A percentile compares a stretch with the other conserved stretches of the same genome.
Evolutionary conservation across 306 rosid species (phyloP).

Genomic region (Pyrus betulifolia): DNA sequence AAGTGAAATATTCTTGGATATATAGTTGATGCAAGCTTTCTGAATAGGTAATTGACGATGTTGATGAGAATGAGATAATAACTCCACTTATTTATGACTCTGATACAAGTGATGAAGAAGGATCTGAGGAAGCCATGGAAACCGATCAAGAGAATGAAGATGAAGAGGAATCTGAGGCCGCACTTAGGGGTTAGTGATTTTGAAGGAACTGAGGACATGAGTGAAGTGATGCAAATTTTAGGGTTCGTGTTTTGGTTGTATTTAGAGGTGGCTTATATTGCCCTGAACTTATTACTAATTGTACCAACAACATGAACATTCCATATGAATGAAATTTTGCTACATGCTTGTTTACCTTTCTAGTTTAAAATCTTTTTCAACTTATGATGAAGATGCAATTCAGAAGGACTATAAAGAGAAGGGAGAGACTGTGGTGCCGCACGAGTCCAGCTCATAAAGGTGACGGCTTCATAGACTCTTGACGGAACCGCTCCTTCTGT

Average conservation of each 20-base stretch:
- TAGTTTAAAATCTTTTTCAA: background rate
- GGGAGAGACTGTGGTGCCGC: background rate
- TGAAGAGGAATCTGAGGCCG: constrained; percentile 26
- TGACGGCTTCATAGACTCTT: too few relatives aligned
- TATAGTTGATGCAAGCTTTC: background rate
- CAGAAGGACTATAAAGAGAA: background rate
- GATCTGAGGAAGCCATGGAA: constrained; percentile 60
- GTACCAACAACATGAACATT: background rate
- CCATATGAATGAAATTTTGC: constrained; percentile 5
- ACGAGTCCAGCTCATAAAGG: too few relatives aligned
- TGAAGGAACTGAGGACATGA: constrained; percentile 43
- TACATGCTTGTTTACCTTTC: background rate
- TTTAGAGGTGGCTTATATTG: background rate
- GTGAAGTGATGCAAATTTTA: constrained; percentile 14
- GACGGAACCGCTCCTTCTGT: too few relatives aligned
- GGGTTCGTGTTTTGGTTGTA: background rate
- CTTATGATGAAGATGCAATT: background rate
- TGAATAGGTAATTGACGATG: constrained; percentile 49
- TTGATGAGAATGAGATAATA: constrained; percentile 23
- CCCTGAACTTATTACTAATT: background rate
- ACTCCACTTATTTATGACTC: constrained; percentile 49
- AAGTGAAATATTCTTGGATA: background rate
- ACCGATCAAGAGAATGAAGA: constrained; percentile 39
- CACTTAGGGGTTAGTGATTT: constrained; percentile 32
- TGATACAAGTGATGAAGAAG: constrained; percentile 57